A percentile compares a stretch with the other conserved stretches of the same genome.
Evolutionary conservation across 2,329 filamentous ascomycete species (phyloP).

Genomic region (Camptophora hylomeconis): DNA sequence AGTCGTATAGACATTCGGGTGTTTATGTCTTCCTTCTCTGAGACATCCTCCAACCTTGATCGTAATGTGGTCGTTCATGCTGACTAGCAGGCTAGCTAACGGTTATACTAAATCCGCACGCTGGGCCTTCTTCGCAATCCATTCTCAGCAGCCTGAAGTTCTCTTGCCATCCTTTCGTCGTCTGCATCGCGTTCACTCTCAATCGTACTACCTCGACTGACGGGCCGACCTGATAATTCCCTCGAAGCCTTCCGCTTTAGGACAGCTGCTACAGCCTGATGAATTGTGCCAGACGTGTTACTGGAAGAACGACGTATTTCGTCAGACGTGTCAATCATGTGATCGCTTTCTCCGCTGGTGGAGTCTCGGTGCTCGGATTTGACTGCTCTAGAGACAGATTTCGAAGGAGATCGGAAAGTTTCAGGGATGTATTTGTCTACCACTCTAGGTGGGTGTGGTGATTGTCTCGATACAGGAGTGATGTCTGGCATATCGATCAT

Average conservation of each 20-base stretch:
- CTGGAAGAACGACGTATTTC: conserved; percentile 9
- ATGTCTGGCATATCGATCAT: no score
- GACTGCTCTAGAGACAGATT: not conserved
- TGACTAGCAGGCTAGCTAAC: no score
- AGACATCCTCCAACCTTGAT: no score
- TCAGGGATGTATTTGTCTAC: not conserved
- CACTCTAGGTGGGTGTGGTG: conserved; percentile 2
- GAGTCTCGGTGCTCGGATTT: conserved; percentile 1
- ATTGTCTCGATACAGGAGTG: no score
- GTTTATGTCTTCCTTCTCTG: no score
- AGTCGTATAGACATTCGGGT: no score
- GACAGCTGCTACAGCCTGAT: conserved; percentile 1
- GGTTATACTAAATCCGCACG: conserved; percentile 14
- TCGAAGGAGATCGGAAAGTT: not conserved
- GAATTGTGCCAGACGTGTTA: conserved; percentile 11
- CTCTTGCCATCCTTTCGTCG: conserved; percentile 14
- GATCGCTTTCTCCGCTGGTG: not conserved
- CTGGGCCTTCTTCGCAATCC: conserved; percentile 15
- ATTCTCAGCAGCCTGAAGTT: conserved; percentile 16
- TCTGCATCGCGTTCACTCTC: conserved; percentile 12
- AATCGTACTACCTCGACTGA: conserved; percentile 4
- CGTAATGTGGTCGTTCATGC: no score
- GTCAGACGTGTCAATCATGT: not conserved
- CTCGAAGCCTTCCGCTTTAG: not conserved
- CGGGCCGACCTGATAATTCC: conserved; percentile 5